These are phyloP conservation scores for Trichosanthes cucumerina DNA, from an alignment of 306 rosid genomes.

Conservation along the genomic window DNA sequence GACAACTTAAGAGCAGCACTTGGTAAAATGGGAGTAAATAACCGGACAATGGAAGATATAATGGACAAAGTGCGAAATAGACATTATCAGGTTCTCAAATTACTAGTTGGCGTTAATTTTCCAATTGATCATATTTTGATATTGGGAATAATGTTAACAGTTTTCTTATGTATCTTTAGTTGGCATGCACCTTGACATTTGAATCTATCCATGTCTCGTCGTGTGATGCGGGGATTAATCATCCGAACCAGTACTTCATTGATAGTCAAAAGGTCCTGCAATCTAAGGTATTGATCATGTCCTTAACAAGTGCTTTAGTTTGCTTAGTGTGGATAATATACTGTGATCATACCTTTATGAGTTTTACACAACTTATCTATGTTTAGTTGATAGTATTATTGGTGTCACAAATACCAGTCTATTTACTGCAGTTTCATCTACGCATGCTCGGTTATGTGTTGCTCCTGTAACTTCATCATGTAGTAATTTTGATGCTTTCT, in stretches of 20 bases:
- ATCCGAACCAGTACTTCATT: slow-evolving; percentile 89
- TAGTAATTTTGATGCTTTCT: neutral
- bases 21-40: slow-evolving; percentile 68
- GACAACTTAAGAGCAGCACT: slow-evolving; percentile 91
- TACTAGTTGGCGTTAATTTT: slow-evolving; percentile 12
- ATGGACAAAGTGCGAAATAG: slow-evolving; percentile 74
- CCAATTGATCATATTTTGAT: slow-evolving; percentile 9
- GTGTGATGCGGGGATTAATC: slow-evolving; percentile 91
- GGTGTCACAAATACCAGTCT: neutral
- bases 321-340: neutral
- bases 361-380: neutral
- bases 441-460: neutral
- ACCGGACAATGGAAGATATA: slow-evolving; percentile 60
- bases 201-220: slow-evolving; percentile 67
- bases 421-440: neutral
- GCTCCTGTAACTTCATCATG: neutral
- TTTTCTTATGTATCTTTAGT: slow-evolving; percentile 34
- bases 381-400: neutral
- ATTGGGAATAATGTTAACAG: slow-evolving; percentile 15
- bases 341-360: neutral
- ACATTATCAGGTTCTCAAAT: slow-evolving; percentile 67
- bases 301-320: neutral
- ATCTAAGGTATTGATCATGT: slow-evolving; percentile 32
- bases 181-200: slow-evolving; percentile 96
- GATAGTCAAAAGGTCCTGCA: slow-evolving; percentile 65